Evolutionary conservation across 2,329 filamentous ascomycete species (phyloP).

Genomic region (Colletotrichum abscissum): DNA sequence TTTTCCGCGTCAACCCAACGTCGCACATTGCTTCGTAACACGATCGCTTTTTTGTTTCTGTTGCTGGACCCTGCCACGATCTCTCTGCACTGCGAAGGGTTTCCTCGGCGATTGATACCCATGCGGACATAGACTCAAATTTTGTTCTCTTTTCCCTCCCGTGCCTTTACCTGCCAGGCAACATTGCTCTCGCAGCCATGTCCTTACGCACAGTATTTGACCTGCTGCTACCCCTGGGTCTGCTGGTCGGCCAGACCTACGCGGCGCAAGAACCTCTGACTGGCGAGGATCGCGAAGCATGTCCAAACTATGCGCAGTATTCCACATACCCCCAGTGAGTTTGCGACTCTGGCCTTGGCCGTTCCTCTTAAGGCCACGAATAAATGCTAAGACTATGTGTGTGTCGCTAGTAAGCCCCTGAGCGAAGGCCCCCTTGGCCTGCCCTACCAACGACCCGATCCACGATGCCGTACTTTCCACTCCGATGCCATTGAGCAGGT

Average conservation of each 20-base stretch:
- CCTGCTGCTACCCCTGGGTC: constrained; percentile 37
- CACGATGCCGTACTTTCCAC: constrained; percentile 87
- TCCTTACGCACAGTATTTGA: constrained; percentile 14
- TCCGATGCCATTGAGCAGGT: constrained; percentile 89
- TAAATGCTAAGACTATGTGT: constrained; percentile 18
- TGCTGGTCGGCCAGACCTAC: constrained; percentile 35
- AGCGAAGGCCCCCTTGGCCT: constrained; percentile 83
- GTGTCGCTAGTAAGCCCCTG: constrained; percentile 72
- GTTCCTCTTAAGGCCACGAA: background rate
- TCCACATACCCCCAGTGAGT: constrained; percentile 53
- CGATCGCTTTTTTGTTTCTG: background rate
- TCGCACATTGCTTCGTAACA: constrained; percentile 6
- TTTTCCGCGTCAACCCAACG: constrained; percentile 9
- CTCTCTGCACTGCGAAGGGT: background rate
- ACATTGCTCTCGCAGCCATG: constrained; percentile 18
- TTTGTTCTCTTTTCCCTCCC: background rate
- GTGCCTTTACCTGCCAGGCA: constrained; percentile 5
- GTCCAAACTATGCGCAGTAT: constrained; percentile 55
- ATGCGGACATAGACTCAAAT: constrained; percentile 16
- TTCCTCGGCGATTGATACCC: background rate
- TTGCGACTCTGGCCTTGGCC: background rate
- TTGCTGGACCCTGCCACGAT: background rate
- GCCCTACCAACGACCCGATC: constrained; percentile 86
- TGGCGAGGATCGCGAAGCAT: constrained; percentile 43
- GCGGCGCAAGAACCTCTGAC: constrained; percentile 32